These are phyloP conservation scores for Leptomonas pyrrhocoris DNA, from an alignment of 208 protist genomes.

Conservation along the genomic window DNA sequence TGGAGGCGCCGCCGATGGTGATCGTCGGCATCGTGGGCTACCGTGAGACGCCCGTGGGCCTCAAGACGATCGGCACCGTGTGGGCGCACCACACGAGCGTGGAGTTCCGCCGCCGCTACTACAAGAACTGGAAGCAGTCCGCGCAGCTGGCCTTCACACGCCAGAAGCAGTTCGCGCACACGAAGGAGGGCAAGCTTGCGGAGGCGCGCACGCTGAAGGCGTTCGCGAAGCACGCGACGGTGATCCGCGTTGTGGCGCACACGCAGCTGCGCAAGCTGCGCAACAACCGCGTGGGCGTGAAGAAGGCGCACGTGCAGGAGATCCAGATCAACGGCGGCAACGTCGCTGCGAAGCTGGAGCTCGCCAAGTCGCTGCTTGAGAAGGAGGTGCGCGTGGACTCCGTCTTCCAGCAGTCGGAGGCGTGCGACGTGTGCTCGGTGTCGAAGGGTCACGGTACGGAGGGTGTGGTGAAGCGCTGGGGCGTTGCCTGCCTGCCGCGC, in stretches of 20 bases:
- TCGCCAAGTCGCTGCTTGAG: no score
- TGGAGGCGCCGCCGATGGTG: constrained; percentile 98
- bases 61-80: constrained; percentile 98
- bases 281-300: constrained; percentile 97
- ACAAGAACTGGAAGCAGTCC: constrained; percentile 99
- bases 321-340: constrained; percentile 99
- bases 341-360: constrained; percentile 97
- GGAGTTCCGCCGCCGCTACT: constrained; percentile 96
- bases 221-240: constrained; percentile 96
- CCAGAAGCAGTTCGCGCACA: no score
- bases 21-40: constrained; percentile 99
- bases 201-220: constrained; percentile 87
- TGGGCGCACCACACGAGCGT: constrained; percentile 97
- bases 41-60: constrained; percentile 95
- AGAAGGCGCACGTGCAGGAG: constrained; percentile 99
- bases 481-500: constrained; percentile 96
- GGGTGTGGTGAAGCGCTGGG: constrained; percentile 98
- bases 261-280: constrained; percentile 97
- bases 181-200: constrained; percentile 86
- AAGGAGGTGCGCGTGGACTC: constrained; percentile 94
- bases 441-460: constrained; percentile 99
- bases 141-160: constrained; percentile 98
- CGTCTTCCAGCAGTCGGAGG: constrained; percentile 97
- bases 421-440: constrained; percentile 97
- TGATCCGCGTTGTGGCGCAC: constrained; percentile 98